Conservation (phyloP, 176 grass and related monocot species). For the Triticum aestivum region IWGSC_CS_RefSeq_v2.1 NC_057798.1:218516755-218517254, state of each 20-base stretch:
- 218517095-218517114: neutral
- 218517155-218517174: neutral
- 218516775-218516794: constrained; percentile 25
- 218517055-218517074: neutral
- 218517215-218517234: constrained; percentile 49
- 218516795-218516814: neutral
- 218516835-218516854: neutral
- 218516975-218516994: neutral
- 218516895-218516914: neutral
- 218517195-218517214: neutral
- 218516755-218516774: constrained; percentile 7
- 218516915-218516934: neutral
- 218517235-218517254: constrained; percentile 97
- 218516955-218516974: neutral
- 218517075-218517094: constrained; percentile 16
- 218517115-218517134: neutral
- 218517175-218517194: neutral
- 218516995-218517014: neutral
- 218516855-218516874: neutral
- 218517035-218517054: neutral
- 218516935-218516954: neutral
- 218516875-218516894: neutral
- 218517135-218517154: neutral
- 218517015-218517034: neutral
- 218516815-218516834: constrained; percentile 14